A percentile compares a stretch with the other conserved stretches of the same genome.
These are phyloP conservation scores for Starmerella etchellsii DNA, from an alignment of 805 yeast genomes.

Conservation along the genomic window DNA sequence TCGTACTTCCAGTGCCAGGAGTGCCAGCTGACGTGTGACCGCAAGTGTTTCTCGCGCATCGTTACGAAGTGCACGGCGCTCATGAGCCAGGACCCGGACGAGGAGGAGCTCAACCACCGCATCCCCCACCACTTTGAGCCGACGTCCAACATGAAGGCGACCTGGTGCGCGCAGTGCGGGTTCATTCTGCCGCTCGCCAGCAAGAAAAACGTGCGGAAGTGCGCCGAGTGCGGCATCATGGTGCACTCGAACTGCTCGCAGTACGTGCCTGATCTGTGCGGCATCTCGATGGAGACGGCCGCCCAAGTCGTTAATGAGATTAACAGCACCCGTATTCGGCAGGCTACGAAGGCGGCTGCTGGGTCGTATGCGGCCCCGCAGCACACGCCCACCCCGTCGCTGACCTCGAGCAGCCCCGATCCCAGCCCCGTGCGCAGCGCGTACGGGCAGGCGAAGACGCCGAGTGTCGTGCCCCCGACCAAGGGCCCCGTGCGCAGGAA, in stretches of 20 bases:
- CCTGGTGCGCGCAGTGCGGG: conserved; percentile 99
- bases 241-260: conserved; percentile 89
- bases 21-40: conserved; percentile 64
- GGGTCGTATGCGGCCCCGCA: neutral
- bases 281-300: conserved; percentile 96
- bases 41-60: conserved; percentile 64
- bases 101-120: conserved; percentile 82
- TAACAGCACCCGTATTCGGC: conserved; percentile 37
- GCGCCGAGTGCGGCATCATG: conserved; percentile 82
- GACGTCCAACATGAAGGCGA: conserved; percentile 84
- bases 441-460: conserved; percentile 2
- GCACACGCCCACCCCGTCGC: neutral
- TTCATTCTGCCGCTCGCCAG: conserved; percentile 84
- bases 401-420: neutral
- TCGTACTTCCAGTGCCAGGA: conserved; percentile 73
- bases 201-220: conserved; percentile 77
- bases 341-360: conserved; percentile 22
- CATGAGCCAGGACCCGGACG: conserved; percentile 41
- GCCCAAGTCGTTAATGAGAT: conserved; percentile 76
- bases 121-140: conserved; percentile 95
- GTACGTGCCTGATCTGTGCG: conserved; percentile 95
- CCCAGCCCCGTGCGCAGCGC: neutral
- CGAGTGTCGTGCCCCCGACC: conserved; percentile 7
- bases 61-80: conserved; percentile 66
- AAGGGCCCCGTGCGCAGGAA: conserved; percentile 17